Percentiles rank a stretch among this genome's conserved stretches.
Conservation (phyloP, 2,329 filamentous ascomycete species). For the Colletotrichum destructivum region DNA sequence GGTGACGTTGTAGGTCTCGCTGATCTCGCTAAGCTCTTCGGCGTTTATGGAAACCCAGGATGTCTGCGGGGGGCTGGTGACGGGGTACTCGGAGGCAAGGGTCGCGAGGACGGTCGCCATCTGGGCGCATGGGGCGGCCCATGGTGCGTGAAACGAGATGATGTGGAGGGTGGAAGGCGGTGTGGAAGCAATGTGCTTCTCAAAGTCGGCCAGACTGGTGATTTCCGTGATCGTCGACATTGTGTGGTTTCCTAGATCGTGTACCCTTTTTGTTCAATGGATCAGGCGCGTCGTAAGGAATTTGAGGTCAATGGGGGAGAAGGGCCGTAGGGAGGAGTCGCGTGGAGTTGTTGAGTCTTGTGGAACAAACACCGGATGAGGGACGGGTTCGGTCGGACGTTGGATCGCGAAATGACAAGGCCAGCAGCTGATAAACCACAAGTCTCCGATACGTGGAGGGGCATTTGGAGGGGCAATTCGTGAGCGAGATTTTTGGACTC, state of each 20-base stretch:
- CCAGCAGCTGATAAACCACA: constrained; percentile 39
- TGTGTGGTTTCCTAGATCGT: constrained; percentile 48
- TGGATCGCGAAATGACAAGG: constrained; percentile 38
- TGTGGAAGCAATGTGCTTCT: constrained; percentile 75
- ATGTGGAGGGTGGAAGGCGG: constrained; percentile 81
- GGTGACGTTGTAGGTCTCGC: constrained; percentile 93
- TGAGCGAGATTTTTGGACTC: constrained; percentile 38
- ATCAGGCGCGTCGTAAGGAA: not conserved
- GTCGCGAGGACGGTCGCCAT: constrained; percentile 90
- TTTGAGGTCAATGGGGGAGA: constrained; percentile 9
- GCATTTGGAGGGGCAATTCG: constrained; percentile 41
- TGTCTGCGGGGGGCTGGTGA: constrained; percentile 75
- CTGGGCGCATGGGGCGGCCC: constrained; percentile 95
- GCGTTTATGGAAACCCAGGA: constrained; percentile 94
- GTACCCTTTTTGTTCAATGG: constrained; percentile 9
- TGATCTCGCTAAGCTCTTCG: constrained; percentile 92
- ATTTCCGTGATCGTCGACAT: constrained; percentile 88
- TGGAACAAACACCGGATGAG: constrained; percentile 19
- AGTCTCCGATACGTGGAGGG: constrained; percentile 41
- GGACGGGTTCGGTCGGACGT: constrained; percentile 8
- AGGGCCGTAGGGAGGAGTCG: constrained; percentile 8
- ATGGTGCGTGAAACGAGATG: constrained; percentile 95
- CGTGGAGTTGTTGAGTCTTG: constrained; percentile 15
- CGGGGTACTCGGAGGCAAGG: constrained; percentile 88
- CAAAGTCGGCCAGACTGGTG: constrained; percentile 81